phyloP scores from a whole-genome alignment of 228 moss, liverwort and hornwort species.

The Sphagnum fallax region DNA sequence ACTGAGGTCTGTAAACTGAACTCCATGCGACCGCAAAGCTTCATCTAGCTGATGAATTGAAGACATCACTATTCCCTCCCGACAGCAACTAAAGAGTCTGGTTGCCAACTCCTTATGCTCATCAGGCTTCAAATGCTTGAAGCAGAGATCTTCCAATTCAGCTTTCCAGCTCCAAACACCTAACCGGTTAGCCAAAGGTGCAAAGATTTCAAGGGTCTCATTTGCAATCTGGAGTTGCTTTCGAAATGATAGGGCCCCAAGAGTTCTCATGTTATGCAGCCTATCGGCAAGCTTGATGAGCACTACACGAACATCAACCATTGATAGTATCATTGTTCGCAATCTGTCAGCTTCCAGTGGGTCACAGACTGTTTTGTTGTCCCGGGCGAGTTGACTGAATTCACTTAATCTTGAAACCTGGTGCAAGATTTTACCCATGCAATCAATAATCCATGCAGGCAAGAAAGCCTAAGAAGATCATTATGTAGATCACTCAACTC shows the following conservation, averaged over 20 bases:
- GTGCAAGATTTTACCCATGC: too few relatives aligned
- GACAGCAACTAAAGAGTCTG: slow-evolving; percentile 55
- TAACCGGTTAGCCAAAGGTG: slow-evolving; percentile 79
- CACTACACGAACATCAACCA: slow-evolving; percentile 89
- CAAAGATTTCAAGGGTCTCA: slow-evolving; percentile 76
- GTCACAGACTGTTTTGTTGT: slow-evolving; percentile 56
- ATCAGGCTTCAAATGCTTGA: slow-evolving; percentile 61
- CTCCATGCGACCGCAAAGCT: slow-evolving; percentile 42
- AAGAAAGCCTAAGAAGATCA: too few relatives aligned
- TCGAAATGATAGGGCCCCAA: slow-evolving; percentile 42
- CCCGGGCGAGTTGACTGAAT: slow-evolving; percentile 73
- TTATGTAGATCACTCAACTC: too few relatives aligned
- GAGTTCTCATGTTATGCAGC: slow-evolving; percentile 78
- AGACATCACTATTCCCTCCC: slow-evolving; percentile 60
- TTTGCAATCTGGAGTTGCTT: slow-evolving; percentile 70
- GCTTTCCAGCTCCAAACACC: slow-evolving; percentile 99
- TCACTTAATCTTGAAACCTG: slow-evolving; percentile 83
- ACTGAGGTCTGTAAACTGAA: slow-evolving; percentile 63
- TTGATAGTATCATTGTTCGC: slow-evolving; percentile 81
- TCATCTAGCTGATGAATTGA: slow-evolving; percentile 63
- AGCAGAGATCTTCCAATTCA: slow-evolving; percentile 89
- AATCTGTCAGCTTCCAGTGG: slow-evolving; percentile 67
- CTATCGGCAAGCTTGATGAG: slow-evolving; percentile 92
- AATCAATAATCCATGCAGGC: too few relatives aligned
- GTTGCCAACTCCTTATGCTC: slow-evolving; percentile 51